Conservation (phyloP, 164 flowering plant genomes). For the Litsea cubeba region DNA sequence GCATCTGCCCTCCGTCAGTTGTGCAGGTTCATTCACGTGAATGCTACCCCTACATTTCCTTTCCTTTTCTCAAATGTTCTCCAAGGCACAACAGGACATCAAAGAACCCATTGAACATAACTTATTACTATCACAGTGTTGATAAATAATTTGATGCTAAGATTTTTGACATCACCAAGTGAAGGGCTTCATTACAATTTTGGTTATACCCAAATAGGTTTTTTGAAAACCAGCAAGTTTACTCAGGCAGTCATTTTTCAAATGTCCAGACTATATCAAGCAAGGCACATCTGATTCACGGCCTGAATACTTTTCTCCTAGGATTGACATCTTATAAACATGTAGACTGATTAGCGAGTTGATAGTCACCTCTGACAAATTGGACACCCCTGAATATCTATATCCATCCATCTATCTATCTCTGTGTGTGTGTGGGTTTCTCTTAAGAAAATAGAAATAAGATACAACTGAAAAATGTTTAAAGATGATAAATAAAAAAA, state of each 20-base stretch:
- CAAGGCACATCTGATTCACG: neutral
- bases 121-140: neutral
- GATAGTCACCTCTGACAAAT: too few relatives aligned
- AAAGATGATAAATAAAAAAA: neutral
- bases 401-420: too few relatives aligned
- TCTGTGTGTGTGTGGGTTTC: too few relatives aligned
- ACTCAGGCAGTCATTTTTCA: neutral
- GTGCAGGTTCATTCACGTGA: constrained; percentile 61
- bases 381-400: too few relatives aligned
- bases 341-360: too few relatives aligned
- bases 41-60: neutral
- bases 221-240: neutral
- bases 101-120: neutral
- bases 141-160: neutral
- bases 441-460: too few relatives aligned
- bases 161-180: neutral
- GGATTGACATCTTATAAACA: neutral
- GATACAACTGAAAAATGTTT: neutral
- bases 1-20: constrained; percentile 75
- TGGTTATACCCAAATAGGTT: neutral
- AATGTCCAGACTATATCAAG: neutral
- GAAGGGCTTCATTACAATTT: neutral
- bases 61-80: neutral
- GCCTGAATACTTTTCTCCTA: neutral
- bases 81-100: neutral